Conservation (phyloP, 495 filamentous ascomycete genomes). For the Cenococcum geophilum region DNA sequence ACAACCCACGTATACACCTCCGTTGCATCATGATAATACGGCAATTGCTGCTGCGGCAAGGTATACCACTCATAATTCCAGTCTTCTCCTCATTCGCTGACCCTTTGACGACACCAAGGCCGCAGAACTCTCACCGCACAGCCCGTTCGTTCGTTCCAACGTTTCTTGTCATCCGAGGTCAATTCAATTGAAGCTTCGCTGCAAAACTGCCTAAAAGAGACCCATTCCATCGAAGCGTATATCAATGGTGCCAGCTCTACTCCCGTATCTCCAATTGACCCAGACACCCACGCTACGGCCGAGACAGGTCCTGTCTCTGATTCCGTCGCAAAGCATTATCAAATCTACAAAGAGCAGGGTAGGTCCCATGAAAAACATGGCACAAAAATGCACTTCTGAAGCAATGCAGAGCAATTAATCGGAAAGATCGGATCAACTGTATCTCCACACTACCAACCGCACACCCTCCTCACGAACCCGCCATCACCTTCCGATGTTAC, state of each 20-base stretch:
- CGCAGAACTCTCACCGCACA: slow-evolving; percentile 7
- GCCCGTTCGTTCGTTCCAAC: background rate
- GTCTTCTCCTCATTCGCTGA: background rate
- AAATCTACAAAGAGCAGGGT: slow-evolving; percentile 27
- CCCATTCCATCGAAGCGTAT: slow-evolving; percentile 25
- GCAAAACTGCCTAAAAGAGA: slow-evolving; percentile 23
- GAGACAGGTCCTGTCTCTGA: slow-evolving; percentile 6
- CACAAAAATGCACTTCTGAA: slow-evolving; percentile 20
- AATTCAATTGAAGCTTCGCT: slow-evolving; percentile 19
- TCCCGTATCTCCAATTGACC: slow-evolving; percentile 10
- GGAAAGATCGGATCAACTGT: slow-evolving; percentile 50
- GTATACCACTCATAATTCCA: slow-evolving; percentile 6
- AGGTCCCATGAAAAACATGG: background rate
- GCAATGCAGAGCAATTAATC: slow-evolving; percentile 35
- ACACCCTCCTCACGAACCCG: slow-evolving; percentile 60
- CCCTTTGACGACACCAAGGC: slow-evolving; percentile 5
- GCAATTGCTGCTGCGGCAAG: slow-evolving; percentile 23
- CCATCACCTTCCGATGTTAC: slow-evolving; percentile 72
- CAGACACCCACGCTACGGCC: slow-evolving; percentile 9
- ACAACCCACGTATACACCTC: background rate
- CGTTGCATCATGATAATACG: slow-evolving; percentile 32
- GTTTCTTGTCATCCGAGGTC: slow-evolving; percentile 17
- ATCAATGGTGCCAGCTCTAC: slow-evolving; percentile 10
- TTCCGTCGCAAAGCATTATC: slow-evolving; percentile 25
- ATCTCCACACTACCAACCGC: slow-evolving; percentile 58